Base-by-base conservation (phyloP, 2,329 filamentous ascomycete genomes). In the Talaromyces sp. region DNA sequence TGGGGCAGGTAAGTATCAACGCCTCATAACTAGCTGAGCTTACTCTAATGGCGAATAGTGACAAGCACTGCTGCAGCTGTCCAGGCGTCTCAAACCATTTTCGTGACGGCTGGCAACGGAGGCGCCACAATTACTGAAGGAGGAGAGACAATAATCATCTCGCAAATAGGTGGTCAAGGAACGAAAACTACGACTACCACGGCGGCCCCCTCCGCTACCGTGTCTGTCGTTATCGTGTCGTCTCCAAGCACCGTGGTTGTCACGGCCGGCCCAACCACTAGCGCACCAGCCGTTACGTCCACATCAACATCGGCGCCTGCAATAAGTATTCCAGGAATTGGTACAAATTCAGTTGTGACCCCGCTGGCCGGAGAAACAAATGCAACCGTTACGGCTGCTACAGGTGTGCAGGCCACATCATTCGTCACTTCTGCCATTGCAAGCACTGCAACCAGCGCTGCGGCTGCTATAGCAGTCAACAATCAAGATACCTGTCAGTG, bases 221-320 rank as follows among this genome's bases (percentile, higher is more conserved):
- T 63, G 27, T 63, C 61, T 15, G 50, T 63, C 22, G 33, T 63
- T 25, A 17, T 63, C 27, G 61, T 63, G 5, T 63, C 61, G 9
- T 33, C 50, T 39, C 17, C 41, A 33, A 63, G 61, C 39, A 63
- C 61, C 19, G 50, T 45, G 3, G 37, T 50, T 22, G 47, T 54
- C 25, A 52, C 35, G 3, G 33, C 60, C 1, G 47, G 35, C 22
- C 19, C 6, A 6, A 41, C 19, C 22, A n/a, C 47, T 6, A 50
- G 47, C 7, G 47, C 47, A 27, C 22, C 47, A 13, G 47, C 19
- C 7, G 10, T 25, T 47, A 13, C 19, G 11, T 22, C 56, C 19
- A 25, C 22, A 49, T 61, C 41, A 50, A 35, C 35, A 7, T 22
- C 49, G 17, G 27, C 35, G 8, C 19, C 56, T n/a, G 35, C 37